Conservation (phyloP, 1,284 basidiomycete species). For the Sporisorium scitamineum region DNA sequence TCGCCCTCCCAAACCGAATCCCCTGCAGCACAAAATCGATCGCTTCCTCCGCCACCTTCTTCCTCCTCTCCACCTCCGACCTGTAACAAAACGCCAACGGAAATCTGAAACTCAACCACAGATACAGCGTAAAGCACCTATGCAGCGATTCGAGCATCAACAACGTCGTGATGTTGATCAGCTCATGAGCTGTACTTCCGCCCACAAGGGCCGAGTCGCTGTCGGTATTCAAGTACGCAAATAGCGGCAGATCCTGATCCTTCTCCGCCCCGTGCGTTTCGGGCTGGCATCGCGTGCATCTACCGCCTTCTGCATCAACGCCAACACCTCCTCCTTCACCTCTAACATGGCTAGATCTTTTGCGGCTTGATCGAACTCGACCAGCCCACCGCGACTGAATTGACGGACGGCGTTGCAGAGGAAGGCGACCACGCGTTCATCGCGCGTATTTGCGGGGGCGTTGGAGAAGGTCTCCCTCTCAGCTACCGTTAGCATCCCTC, state of each 20-base stretch:
- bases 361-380: slow-evolving; percentile 70
- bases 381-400: slow-evolving; percentile 70
- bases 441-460: slow-evolving; percentile 72
- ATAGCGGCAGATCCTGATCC: slow-evolving; percentile 27
- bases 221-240: slow-evolving; percentile 20
- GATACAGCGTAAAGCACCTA: slow-evolving; percentile 82
- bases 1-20: slow-evolving; percentile 63
- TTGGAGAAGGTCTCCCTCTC: slow-evolving; percentile 73
- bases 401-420: slow-evolving; percentile 69
- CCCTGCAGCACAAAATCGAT: slow-evolving; percentile 73
- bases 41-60: slow-evolving; percentile 77
- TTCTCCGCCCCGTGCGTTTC: background rate
- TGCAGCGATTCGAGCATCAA: slow-evolving; percentile 82
- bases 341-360: slow-evolving; percentile 71
- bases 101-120: slow-evolving; percentile 87
- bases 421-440: slow-evolving; percentile 69
- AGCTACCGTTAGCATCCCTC: slow-evolving; percentile 71
- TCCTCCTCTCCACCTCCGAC: slow-evolving; percentile 74
- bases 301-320: slow-evolving; percentile 28
- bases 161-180: slow-evolving; percentile 69
- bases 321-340: slow-evolving; percentile 36
- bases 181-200: slow-evolving; percentile 23
- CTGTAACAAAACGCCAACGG: slow-evolving; percentile 79
- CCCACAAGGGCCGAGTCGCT: background rate
- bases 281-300: slow-evolving; percentile 6